Conservation (phyloP, 2,329 filamentous ascomycete species). For the Fusarium brachygibbosum region DNA sequence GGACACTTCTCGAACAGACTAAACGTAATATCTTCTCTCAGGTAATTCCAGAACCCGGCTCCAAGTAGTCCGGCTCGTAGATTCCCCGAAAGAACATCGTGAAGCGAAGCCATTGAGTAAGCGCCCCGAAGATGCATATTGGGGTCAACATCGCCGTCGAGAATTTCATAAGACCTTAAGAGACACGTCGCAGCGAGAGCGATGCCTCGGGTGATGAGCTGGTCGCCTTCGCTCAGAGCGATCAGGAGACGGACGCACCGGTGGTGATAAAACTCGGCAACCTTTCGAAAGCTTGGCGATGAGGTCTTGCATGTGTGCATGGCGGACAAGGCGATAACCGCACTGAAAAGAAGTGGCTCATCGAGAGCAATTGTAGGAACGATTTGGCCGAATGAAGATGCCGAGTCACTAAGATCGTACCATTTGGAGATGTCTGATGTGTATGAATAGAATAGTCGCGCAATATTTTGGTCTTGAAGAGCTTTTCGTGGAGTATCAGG, state of each 20-base stretch:
- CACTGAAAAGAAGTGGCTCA: slow-evolving; percentile 59
- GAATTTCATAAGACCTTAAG: slow-evolving; percentile 63
- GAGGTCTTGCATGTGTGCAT: slow-evolving; percentile 56
- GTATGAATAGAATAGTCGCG: slow-evolving; percentile 58
- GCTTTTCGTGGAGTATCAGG: slow-evolving; percentile 47
- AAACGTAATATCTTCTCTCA: slow-evolving; percentile 67
- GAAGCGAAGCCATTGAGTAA: slow-evolving; percentile 58
- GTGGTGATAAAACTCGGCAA: slow-evolving; percentile 58
- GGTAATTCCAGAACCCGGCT: slow-evolving; percentile 65
- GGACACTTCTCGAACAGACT: slow-evolving; percentile 60
- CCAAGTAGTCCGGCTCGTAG: slow-evolving; percentile 51
- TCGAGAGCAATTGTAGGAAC: slow-evolving; percentile 56
- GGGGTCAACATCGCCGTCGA: slow-evolving; percentile 58
- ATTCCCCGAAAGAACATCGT: slow-evolving; percentile 41
- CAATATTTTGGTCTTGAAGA: slow-evolving; percentile 51
- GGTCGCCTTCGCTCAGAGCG: slow-evolving; percentile 51
- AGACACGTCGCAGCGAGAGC: slow-evolving; percentile 63
- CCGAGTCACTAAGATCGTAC: slow-evolving; percentile 62
- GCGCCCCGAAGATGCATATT: slow-evolving; percentile 62
- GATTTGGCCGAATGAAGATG: slow-evolving; percentile 52
- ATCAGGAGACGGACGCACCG: slow-evolving; percentile 58
- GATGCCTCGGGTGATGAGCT: slow-evolving; percentile 54
- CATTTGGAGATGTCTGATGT: slow-evolving; percentile 57
- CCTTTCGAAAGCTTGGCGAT: slow-evolving; percentile 42
- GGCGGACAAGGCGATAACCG: slow-evolving; percentile 61